Evolutionary conservation across 306 rosid genomes (phyloP).

Genomic region (Oemleria cerasiformis): DNA sequence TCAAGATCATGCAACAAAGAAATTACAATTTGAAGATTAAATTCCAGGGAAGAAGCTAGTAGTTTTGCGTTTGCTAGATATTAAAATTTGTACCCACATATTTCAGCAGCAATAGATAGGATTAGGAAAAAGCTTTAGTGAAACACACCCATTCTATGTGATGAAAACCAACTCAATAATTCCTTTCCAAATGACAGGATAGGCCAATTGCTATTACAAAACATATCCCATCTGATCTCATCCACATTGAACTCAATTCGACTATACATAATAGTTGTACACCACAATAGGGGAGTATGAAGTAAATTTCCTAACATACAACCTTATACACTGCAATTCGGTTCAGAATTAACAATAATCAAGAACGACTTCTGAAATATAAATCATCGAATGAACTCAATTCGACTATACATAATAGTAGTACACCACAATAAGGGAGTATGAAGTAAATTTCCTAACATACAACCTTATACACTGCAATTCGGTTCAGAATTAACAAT

Average conservation of each 20-base stretch:
- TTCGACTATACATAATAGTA: background rate
- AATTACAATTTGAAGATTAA: background rate
- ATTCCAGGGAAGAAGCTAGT: background rate
- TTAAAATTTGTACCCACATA: background rate
- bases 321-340: too few relatives aligned
- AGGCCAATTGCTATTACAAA: background rate
- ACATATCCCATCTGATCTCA: background rate
- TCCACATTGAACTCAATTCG: background rate
- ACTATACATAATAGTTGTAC: background rate
- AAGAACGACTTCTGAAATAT: too few relatives aligned
- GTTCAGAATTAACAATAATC: too few relatives aligned
- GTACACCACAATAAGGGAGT: background rate
- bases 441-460: too few relatives aligned
- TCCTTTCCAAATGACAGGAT: background rate
- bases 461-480: too few relatives aligned
- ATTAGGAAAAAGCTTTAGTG: too few relatives aligned
- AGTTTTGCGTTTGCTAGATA: background rate
- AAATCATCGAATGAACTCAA: background rate
- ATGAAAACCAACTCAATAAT: background rate
- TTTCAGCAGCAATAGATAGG: background rate
- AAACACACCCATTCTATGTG: background rate
- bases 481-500: too few relatives aligned
- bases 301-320: too few relatives aligned
- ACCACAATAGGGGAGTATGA: background rate
- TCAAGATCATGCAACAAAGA: background rate